Evolutionary conservation across 2,329 filamentous ascomycete genomes (phyloP).

Genomic region (Sporothrix brasiliensis): DNA sequence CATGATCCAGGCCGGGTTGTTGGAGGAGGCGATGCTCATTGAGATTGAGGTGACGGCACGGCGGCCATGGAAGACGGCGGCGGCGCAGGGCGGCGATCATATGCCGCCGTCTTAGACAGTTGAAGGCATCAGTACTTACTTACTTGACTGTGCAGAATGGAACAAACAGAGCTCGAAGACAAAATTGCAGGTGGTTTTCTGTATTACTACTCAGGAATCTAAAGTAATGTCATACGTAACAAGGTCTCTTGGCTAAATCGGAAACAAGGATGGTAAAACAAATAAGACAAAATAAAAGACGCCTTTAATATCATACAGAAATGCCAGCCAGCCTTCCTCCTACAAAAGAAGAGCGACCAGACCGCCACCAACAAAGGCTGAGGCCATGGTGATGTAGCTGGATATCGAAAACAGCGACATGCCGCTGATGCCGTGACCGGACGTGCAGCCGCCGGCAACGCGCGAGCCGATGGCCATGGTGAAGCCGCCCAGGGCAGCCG

Average conservation of each 20-base stretch:
- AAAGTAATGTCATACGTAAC: background rate
- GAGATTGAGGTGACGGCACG: slow-evolving; percentile 45
- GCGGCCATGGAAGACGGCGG: slow-evolving; percentile 25
- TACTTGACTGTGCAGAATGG: background rate
- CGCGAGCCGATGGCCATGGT: slow-evolving; percentile 63
- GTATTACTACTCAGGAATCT: background rate
- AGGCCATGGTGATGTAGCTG: slow-evolving; percentile 63
- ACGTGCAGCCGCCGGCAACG: slow-evolving; percentile 67
- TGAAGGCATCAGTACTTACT: background rate
- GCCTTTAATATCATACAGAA: background rate
- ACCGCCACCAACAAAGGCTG: slow-evolving; percentile 58
- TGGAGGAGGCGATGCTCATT: slow-evolving; percentile 54
- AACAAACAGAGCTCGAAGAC: background rate
- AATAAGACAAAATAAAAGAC: background rate
- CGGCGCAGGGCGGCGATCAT: background rate
- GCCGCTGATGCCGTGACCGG: slow-evolving; percentile 69
- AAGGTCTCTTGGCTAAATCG: background rate
- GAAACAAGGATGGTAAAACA: background rate
- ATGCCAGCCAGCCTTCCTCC: background rate
- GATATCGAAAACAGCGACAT: slow-evolving; percentile 64
- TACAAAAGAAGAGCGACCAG: slow-evolving; percentile 28
- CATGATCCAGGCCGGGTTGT: slow-evolving; percentile 55
- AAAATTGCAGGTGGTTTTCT: background rate
- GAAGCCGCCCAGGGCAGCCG: slow-evolving; percentile 58
- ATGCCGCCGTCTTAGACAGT: background rate